Evolutionary conservation across 768 basidiomycete genomes (phyloP), one percentile per base, ranked within the genome.

Genomic region (Tricholoma flavovirens): DNA sequence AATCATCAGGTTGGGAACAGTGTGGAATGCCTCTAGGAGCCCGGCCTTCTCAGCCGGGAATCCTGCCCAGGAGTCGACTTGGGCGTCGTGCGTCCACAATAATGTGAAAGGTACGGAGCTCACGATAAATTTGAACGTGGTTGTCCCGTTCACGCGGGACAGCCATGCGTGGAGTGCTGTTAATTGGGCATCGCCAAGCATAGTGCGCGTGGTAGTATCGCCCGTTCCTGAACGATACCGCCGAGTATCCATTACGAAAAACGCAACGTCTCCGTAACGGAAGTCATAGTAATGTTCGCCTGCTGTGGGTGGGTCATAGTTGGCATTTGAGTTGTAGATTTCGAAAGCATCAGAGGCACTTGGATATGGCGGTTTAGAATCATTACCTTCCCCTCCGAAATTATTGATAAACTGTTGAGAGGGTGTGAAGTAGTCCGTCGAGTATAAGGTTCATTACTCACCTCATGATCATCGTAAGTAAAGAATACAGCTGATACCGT

Each of bases 241-340:
- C 33, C 87, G 75, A 1, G 86, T 87, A 69, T 90, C 88, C 72
- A 86, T 71, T n/a, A 90, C 86, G 71, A 90, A 91, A 68, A 87
- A 90, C 0, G 86, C 84, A 7, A 75, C 73, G 62, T 91, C 88
- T 0, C 82, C 87, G 59, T 85, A 79, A 32, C 75, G 73, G 69
- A 87, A 87, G 52, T 80, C 77, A 62, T 77, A 87, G 64, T 84
- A 86, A 58, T 80, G 71, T 51, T 75, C 72, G 24, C 73, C 78
- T 6, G 70, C 65, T 14, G 65, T 66, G 21, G 66, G 55, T 1
- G 84, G 68, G 56, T 85, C 83, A 66, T 82, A 84, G 65, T 89
- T 88, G 11, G 77, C 81, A 26, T 79, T 69, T 2, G 81, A 83
- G 49, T 85, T 82, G 69, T 90, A 91, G 33, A 81, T 64, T 50